These are phyloP conservation scores for Lolium multiflorum DNA, from an alignment of 176 grass and related monocot genomes.

Conservation along the genomic window DNA sequence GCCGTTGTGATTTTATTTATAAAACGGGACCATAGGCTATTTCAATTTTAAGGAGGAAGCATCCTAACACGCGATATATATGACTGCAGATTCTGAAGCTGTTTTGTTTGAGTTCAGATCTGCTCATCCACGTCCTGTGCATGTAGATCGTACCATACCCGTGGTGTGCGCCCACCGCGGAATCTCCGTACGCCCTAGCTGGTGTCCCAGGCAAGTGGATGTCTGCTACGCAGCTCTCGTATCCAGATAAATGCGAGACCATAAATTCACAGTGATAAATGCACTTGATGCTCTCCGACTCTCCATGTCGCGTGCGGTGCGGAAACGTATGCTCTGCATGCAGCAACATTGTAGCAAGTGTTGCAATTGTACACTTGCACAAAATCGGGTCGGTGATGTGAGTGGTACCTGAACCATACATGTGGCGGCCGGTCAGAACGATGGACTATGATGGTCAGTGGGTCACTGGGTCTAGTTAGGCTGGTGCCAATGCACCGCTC, in stretches of 20 bases:
- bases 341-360: no score
- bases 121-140: not conserved
- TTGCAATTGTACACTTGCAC: no score
- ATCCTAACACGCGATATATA: no score
- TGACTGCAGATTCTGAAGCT: not conserved
- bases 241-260: not conserved
- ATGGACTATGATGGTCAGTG: no score
- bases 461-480: no score
- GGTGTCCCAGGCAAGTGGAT: not conserved
- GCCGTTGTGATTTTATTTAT: no score
- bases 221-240: not conserved
- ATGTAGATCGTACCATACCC: not conserved
- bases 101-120: not conserved
- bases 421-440: no score
- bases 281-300: not conserved
- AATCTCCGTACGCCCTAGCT: slow-evolving; percentile 11
- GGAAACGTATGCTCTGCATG: not conserved
- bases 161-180: slow-evolving; percentile 5
- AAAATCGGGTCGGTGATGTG: no score
- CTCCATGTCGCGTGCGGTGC: not conserved
- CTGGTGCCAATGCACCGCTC: no score
- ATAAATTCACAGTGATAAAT: not conserved
- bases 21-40: no score
- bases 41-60: no score
- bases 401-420: no score